Percentiles rank a stretch among this genome's conserved stretches.
These are phyloP conservation scores for Ganoderma leucocontextum DNA, from an alignment of 1,284 basidiomycete species.

Conservation along the genomic window DNA sequence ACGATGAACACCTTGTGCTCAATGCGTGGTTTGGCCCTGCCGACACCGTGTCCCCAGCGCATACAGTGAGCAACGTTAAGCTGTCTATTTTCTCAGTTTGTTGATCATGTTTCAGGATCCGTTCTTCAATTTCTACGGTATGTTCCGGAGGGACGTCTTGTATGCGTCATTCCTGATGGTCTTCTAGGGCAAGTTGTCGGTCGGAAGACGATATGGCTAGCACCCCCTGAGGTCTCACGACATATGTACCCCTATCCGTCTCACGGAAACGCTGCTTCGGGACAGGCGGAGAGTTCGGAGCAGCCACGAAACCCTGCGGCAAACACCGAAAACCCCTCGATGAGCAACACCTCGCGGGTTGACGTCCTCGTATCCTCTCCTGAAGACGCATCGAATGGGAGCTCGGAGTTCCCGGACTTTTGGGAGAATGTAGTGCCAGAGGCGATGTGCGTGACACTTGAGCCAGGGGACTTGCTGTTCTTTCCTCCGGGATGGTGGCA, in stretches of 20 bases:
- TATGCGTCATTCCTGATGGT: slow-evolving; percentile 9
- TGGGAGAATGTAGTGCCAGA: slow-evolving; percentile 64
- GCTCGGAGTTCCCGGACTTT: slow-evolving; percentile 55
- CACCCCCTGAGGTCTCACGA: slow-evolving; percentile 66
- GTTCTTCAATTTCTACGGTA: slow-evolving; percentile 92
- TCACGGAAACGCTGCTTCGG: slow-evolving; percentile 1
- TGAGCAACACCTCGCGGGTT: slow-evolving; percentile 73
- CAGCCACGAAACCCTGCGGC: slow-evolving; percentile 47
- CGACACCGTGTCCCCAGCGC: slow-evolving; percentile 85
- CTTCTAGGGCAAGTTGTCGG: slow-evolving; percentile 86
- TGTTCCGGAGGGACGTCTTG: slow-evolving; percentile 22
- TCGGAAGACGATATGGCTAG: slow-evolving; percentile 91
- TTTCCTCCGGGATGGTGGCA: slow-evolving; percentile 96
- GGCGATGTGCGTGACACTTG: slow-evolving; percentile 73
- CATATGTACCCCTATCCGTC: slow-evolving; percentile 64
- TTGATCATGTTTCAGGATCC: slow-evolving; percentile 72
- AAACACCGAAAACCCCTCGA: slow-evolving; percentile 49
- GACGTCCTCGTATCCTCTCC: slow-evolving; percentile 65
- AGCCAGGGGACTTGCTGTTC: slow-evolving; percentile 86
- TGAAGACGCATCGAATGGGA: slow-evolving; percentile 32
- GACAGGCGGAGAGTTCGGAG: slow-evolving; percentile 13
- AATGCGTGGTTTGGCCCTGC: slow-evolving; percentile 92
- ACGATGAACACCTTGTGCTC: slow-evolving; percentile 74
- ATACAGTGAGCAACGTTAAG: slow-evolving; percentile 72
- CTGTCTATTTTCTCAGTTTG: slow-evolving; percentile 12